Evolutionary conservation across 2,329 filamentous ascomycete genomes (phyloP).

Genomic region (Fusarium hostae): DNA sequence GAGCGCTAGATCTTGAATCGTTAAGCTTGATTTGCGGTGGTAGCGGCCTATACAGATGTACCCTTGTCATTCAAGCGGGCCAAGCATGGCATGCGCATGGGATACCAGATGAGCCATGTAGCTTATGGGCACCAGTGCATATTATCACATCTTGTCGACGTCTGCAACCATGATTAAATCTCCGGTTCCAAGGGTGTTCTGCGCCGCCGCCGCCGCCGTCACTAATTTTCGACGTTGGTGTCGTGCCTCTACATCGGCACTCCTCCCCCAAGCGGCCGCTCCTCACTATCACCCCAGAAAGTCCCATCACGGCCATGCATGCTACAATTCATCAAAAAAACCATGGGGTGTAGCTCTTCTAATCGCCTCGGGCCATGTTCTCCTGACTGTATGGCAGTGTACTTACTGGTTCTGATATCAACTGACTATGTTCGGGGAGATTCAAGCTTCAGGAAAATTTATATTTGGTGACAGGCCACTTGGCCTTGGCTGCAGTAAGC

Average conservation of each 20-base stretch:
- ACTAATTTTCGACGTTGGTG: conserved; percentile 10
- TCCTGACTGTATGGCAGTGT: neutral
- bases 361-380: neutral
- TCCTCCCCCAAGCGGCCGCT: conserved; percentile 32
- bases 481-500: conserved; percentile 1
- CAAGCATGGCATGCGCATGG: neutral
- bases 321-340: neutral
- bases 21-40: conserved; percentile 12
- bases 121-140: conserved; percentile 2
- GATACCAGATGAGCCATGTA: conserved; percentile 15
- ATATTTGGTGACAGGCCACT: conserved; percentile 24
- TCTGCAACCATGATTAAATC: conserved; percentile 29
- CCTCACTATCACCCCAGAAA: conserved; percentile 17
- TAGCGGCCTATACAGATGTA: conserved; percentile 3
- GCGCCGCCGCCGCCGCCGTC: neutral
- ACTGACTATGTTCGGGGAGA: conserved; percentile 14
- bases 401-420: conserved; percentile 11
- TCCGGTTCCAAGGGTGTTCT: conserved; percentile 21
- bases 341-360: neutral
- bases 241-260: conserved; percentile 11
- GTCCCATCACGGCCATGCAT: conserved; percentile 15
- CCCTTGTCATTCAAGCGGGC: conserved; percentile 16
- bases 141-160: conserved; percentile 26
- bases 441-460: conserved; percentile 17
- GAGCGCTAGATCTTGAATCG: conserved; percentile 21